Evolutionary conservation across 441 rosid genomes (phyloP), one percentile per base, ranked within the genome.

Genomic region (Macaranga tanarius): DNA sequence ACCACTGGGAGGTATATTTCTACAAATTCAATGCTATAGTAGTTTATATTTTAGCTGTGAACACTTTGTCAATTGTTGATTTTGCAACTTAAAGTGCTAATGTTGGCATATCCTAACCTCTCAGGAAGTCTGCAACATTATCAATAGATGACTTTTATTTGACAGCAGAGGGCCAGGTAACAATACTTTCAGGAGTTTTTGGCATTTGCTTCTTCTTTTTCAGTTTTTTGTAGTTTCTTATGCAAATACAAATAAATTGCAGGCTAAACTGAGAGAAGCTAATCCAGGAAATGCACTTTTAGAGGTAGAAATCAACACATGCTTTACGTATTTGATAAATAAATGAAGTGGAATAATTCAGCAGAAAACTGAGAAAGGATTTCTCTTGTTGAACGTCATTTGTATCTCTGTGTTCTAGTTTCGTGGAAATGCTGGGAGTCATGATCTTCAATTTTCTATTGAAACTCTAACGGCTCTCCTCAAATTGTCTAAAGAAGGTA

Each of bases 371-470:
- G n/a, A 52, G 48, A 42, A 45, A 28, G 54, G 31, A 58, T 22
- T 34, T 58, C 22, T 8, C 58, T 40, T 61, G 50, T 57, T 64
- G 5, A 70, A 34, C 40, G 20, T 62, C 11, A 19, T 20, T 44
- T n/a, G 22, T 8, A 13, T 34, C 16, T 72, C 23, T 62, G 51
- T 75, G 59, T 77, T 42, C 25, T 81, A 95, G 99, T 81, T 83
- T 47, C 97, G 99, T 23, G 96, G 99, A 77, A 95, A 95, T 81
- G 91, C 98, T 74, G 99, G 99, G 75, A 95, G 92, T 82, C 99
- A 95, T 85, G 99, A 95, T 87, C 98, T 95, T 81, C 85, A 80
- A 59, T 81, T 95, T 62, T 86, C 99, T 22, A 78, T 88, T 7
- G 91, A 95, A 77, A 89, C 97, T 64, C 77, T 95, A 64, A 84